Evolutionary conservation across 352 stramenopile genomes (phyloP), one percentile per base, ranked within the genome.

Genomic region (Phytophthora sansomeana): DNA sequence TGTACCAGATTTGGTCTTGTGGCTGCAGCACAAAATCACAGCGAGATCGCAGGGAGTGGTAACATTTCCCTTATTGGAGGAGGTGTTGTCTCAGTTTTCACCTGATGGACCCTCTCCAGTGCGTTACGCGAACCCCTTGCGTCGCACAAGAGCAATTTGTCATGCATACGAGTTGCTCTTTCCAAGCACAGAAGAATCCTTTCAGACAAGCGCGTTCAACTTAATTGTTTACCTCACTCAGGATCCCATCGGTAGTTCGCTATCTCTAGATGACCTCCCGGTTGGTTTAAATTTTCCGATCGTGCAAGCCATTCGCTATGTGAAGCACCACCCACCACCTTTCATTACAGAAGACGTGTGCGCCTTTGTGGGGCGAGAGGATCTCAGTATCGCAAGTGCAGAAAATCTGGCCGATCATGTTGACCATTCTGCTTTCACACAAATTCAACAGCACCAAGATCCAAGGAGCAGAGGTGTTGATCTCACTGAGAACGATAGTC

Each of bases 211-310:
- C 17, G 61, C 72, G 53, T 78, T 67, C 21, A 68, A 81, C 11
- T 19, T 91, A 26, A 81, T 92, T 58, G 59, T 73, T 32, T 89
- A 81, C 17, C 65, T 94, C 14, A 74, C 71, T 1, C 77, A 80
- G 52, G 75, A 85, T 21, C 50, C 60, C 4, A 46, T 81, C 16
- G 71, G 79, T n/a, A 67, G 41, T 4, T 44, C 52, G 3, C 55
- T 93, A 9, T 64, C 58, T n/a, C 52, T 95, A 4, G 62, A 77
- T 10, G 83, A 92, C 58, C 54, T 95, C 6, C 85, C 87, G 0
- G 66, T 84, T 65, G 74, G 84, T 10, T 50, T 95, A 50, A 75
- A 74, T 5, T 83, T 88, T 54, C 78, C 83, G 11, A 77, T 95
- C 14, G 28, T 81, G 16, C 73, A 92, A 42, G 73, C 71, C 3